Base-by-base conservation (phyloP, 2,329 filamentous ascomycete genomes). In the Apiospora malaysiana region DNA sequence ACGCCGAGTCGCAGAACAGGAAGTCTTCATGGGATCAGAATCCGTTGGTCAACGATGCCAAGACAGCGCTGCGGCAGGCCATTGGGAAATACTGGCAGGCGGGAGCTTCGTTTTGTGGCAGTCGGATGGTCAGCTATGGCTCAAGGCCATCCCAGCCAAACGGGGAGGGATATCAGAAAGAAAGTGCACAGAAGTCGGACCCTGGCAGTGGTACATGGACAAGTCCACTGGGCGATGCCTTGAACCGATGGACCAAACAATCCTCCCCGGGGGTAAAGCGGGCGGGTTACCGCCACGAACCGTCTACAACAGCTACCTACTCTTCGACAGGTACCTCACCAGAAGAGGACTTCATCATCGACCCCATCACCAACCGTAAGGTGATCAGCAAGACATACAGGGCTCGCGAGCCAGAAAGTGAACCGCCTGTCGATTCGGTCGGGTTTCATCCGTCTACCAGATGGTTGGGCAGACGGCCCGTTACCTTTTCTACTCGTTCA, bases 361-460 rank as follows among this genome's bases (percentile, higher is more conserved):
- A 90, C 70, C 88, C 88, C 3, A 89, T 90, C 71, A 89, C 88
- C 21, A 90, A 90, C 72, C 84, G 87, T 45, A 88, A 84, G 72
- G 82, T 88, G 4, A 71, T 76, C 23, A 82, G 76, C 71, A 71
- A 72, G 69, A 73, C 73, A 1, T 68, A 72, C n/a, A 70, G 72
- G 14, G 69, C 69, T 16, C 7, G 46, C 0, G 74, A 76, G 6
- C 70, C 73, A 10, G 72, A 68, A 12, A 59, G 43, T 32, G 70
- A 81, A n/a, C 76, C 76, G 4, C 76, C 77, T 14, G 72, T 77
- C 47, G 77, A 77, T 32, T 79, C 77, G 1, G 81, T 79, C 74
- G 79, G 79, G 69, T 72, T 80, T 21, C 77, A 81, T 70, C 79
- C 78, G 14, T 66, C 79, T 78, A 6, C 32, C 3, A 32, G 6